Conservation (phyloP, 176 grass and related monocot genomes). For the Carex kokanica region DNA sequence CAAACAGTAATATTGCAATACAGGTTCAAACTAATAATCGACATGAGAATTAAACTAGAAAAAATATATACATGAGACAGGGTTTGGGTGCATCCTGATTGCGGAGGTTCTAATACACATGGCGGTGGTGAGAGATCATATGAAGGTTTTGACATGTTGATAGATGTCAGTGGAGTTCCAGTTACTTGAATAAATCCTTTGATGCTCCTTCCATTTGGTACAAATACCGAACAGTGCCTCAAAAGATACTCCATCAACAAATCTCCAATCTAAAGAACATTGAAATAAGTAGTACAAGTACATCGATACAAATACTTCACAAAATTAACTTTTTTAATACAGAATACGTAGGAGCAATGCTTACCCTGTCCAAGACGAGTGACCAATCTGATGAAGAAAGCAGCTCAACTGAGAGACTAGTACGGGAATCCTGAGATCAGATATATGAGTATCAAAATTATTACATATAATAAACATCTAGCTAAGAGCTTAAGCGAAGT, state of each 20-base stretch:
- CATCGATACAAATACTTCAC: not conserved
- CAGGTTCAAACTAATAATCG: not conserved
- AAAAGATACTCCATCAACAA: constrained; percentile 21
- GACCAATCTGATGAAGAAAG: constrained; percentile 25
- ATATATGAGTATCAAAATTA: not conserved
- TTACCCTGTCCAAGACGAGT: constrained; percentile 24
- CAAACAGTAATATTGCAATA: not conserved
- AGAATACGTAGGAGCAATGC: not conserved
- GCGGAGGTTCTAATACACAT: not conserved
- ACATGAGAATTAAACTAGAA: not conserved
- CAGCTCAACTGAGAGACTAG: constrained; percentile 10
- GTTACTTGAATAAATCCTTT: constrained; percentile 28
- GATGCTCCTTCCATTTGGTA: constrained; percentile 5
- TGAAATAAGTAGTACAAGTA: not conserved
- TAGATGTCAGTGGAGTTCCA: constrained; percentile 17
- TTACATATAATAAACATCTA: not conserved
- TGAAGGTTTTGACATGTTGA: not conserved
- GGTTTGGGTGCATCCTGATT: not conserved
- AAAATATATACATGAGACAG: constrained; percentile 5
- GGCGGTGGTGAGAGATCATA: not conserved
- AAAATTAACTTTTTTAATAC: not conserved
- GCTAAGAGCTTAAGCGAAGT: not conserved
- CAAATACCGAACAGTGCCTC: constrained; percentile 17
- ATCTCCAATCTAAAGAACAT: constrained; percentile 20
- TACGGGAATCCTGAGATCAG: constrained; percentile 5